A percentile compares a stretch with the other conserved stretches of the same genome.
phyloP scores from a whole-genome alignment of 2,329 filamentous ascomycete genomes.

The Apiospora koreana region DNA sequence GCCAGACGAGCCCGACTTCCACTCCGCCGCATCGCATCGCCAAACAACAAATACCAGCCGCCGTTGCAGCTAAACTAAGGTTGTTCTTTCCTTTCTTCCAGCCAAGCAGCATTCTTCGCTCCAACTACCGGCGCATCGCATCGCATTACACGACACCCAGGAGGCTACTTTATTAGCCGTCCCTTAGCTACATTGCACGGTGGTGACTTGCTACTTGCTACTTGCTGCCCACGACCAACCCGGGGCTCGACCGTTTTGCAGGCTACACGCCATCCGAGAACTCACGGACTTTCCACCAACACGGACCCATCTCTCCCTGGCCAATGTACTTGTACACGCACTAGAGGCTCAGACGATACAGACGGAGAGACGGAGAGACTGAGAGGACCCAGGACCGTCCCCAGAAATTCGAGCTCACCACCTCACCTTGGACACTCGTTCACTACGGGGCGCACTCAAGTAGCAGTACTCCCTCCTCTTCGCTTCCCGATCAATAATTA shows the following conservation, averaged over 20 bases:
- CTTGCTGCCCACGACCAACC: neutral
- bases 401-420: neutral
- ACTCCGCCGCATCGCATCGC: neutral
- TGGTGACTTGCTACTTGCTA: neutral
- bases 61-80: constrained; percentile 6
- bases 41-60: constrained; percentile 5
- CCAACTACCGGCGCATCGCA: constrained; percentile 1
- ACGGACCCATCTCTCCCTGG: constrained; percentile 3
- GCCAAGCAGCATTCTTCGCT: constrained; percentile 1
- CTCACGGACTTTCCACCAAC: constrained; percentile 6
- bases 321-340: neutral
- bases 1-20: neutral
- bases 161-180: neutral
- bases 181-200: neutral
- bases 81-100: constrained; percentile 7
- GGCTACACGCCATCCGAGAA: neutral
- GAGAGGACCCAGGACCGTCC: neutral
- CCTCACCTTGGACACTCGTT: neutral
- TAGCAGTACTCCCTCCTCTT: neutral
- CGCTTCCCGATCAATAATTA: neutral
- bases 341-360: neutral
- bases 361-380: neutral
- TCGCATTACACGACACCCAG: neutral
- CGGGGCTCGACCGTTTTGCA: constrained; percentile 5
- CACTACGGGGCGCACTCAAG: neutral